These are phyloP conservation scores for Gyromitra esculenta DNA, from an alignment of 2,329 filamentous ascomycete genomes.

Conservation along the genomic window DNA sequence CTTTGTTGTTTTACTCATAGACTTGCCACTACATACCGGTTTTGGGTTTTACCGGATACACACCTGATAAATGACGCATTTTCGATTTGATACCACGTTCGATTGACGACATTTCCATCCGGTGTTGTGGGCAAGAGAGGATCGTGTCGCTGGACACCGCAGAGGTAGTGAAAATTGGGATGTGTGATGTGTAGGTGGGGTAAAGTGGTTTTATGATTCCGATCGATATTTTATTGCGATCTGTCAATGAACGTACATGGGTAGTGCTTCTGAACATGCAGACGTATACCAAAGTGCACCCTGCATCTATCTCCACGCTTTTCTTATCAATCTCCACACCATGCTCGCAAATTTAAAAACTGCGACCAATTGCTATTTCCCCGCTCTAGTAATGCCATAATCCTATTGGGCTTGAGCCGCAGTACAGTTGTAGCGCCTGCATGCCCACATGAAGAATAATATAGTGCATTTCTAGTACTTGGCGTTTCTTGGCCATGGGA, in stretches of 20 bases:
- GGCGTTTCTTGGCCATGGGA: too few relatives aligned
- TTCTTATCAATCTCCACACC: constrained; percentile 2
- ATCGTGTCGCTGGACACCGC: constrained; percentile 14
- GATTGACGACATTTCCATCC: constrained; percentile 11
- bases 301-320: constrained; percentile 16
- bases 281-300: not conserved
- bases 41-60: constrained; percentile 32
- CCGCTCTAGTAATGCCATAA: constrained; percentile 2
- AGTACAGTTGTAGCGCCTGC: not conserved
- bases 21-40: constrained; percentile 35
- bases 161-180: constrained; percentile 1
- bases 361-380: not conserved
- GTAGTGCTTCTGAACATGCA: not conserved
- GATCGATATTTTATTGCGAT: constrained; percentile 25
- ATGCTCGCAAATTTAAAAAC: not conserved
- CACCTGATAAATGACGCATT: constrained; percentile 41
- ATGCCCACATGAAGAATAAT: too few relatives aligned
- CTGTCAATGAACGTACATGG: not conserved
- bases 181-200: constrained; percentile 23
- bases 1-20: constrained; percentile 45
- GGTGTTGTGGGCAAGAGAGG: constrained; percentile 2
- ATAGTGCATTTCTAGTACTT: too few relatives aligned
- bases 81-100: constrained; percentile 30
- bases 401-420: not conserved
- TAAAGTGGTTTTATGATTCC: constrained; percentile 7